These are phyloP conservation scores for Thinopyrum elongatum DNA, from an alignment of 176 grass and related monocot genomes.

Conservation along the genomic window DNA sequence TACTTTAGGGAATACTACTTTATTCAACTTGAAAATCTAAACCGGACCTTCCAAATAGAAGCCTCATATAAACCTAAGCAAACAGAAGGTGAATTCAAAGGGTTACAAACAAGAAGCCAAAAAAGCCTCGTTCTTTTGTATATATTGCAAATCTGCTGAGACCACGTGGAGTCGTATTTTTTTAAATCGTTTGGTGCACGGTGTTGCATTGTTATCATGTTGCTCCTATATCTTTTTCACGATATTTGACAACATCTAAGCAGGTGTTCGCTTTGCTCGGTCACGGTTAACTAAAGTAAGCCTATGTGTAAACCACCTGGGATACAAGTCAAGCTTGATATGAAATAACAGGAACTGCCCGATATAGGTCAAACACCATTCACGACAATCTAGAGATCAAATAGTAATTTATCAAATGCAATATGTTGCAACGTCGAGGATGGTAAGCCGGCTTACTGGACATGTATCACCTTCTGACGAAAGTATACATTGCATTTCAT, in stretches of 20 bases:
- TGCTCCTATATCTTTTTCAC: not conserved
- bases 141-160: too few species aligned
- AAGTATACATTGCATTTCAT: constrained; percentile 89
- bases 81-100: not conserved
- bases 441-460: constrained; percentile 51
- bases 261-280: not conserved
- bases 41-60: not conserved
- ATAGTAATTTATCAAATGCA: constrained; percentile 6
- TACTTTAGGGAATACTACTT: constrained; percentile 4
- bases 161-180: too few species aligned
- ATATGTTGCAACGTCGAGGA: not conserved
- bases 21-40: constrained; percentile 2
- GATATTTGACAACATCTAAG: not conserved
- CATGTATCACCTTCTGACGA: constrained; percentile 94
- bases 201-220: not conserved
- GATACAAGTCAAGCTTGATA: not conserved
- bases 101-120: constrained; percentile 14
- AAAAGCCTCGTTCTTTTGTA: not conserved
- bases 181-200: not conserved
- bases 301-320: not conserved
- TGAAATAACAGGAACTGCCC: not conserved
- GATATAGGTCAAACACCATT: not conserved
- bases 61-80: not conserved
- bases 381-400: not conserved
- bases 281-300: not conserved